Evolutionary conservation across 768 basidiomycete species (phyloP).

Genomic region (Tephrocybe sp.): DNA sequence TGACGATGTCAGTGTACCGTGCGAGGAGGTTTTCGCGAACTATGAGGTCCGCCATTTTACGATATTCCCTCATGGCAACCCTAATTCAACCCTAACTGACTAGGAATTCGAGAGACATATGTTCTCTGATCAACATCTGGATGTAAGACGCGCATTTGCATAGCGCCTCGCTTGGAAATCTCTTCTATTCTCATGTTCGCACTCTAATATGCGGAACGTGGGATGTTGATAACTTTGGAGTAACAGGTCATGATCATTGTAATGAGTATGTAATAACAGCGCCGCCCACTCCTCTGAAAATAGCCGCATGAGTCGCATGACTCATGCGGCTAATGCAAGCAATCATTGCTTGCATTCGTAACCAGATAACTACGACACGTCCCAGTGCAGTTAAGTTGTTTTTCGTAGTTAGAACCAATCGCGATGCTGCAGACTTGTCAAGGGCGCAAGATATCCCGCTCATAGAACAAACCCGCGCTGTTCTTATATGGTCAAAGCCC

Average conservation of each 20-base stretch:
- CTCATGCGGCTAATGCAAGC: no score
- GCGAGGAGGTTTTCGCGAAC: constrained; percentile 3
- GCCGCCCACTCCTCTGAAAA: no score
- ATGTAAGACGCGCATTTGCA: neutral
- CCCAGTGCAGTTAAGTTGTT: neutral
- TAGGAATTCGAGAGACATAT: constrained; percentile 10
- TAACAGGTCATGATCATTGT: no score
- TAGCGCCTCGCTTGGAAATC: no score
- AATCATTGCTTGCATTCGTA: no score
- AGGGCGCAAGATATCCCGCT: neutral
- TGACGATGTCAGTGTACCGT: constrained; percentile 3
- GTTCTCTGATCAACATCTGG: constrained; percentile 5
- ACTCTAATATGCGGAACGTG: no score
- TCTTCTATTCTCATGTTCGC: no score
- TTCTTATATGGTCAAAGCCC: neutral
- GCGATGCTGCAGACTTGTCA: neutral
- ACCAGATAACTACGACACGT: no score
- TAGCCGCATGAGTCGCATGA: no score
- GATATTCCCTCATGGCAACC: neutral
- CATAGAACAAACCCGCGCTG: neutral
- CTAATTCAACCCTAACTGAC: neutral
- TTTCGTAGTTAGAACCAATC: neutral
- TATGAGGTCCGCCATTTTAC: neutral
- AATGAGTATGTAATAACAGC: no score
- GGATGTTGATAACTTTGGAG: no score